phyloP scores from a whole-genome alignment of 345 rosid species.

The Heritiera littoralis region DNA sequence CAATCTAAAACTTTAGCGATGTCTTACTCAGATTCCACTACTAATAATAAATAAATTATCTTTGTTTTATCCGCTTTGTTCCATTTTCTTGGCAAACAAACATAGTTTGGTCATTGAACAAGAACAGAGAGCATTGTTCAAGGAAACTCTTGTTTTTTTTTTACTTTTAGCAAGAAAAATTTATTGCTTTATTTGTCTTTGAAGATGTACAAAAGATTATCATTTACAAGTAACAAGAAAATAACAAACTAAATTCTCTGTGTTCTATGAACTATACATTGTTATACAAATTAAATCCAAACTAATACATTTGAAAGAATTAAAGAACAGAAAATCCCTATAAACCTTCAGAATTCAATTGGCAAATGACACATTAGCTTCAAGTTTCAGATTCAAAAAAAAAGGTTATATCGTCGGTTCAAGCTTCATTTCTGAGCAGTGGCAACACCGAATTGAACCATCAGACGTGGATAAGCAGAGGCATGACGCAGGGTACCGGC shows the following conservation, averaged over 20 bases:
- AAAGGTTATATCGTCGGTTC: no score
- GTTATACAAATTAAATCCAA: slow-evolving; percentile 1
- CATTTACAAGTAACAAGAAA: neutral
- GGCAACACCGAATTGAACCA: slow-evolving; percentile 34
- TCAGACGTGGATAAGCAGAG: slow-evolving; percentile 30
- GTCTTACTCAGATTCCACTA: slow-evolving; percentile 20
- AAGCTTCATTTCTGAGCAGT: slow-evolving; percentile 15
- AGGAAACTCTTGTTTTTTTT: neutral
- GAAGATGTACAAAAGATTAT: slow-evolving; percentile 3
- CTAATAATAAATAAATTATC: neutral
- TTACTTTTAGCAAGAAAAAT: neutral
- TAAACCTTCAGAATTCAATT: neutral
- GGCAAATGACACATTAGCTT: neutral
- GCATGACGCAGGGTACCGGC: slow-evolving; percentile 25
- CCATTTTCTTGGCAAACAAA: slow-evolving; percentile 16
- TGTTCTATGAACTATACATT: neutral
- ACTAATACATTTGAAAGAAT: neutral
- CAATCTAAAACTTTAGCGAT: slow-evolving; percentile 9
- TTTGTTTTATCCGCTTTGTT: neutral
- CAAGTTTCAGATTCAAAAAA: neutral
- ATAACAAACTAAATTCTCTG: neutral
- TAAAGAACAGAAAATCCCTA: neutral
- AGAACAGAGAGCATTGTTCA: neutral
- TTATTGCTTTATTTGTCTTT: neutral
- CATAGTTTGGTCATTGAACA: neutral